Percentiles rank a stretch among this genome's conserved stretches.
These are phyloP conservation scores for Aspergillus japonicus DNA, from an alignment of 2,329 filamentous ascomycete species.

Conservation along the genomic window DNA sequence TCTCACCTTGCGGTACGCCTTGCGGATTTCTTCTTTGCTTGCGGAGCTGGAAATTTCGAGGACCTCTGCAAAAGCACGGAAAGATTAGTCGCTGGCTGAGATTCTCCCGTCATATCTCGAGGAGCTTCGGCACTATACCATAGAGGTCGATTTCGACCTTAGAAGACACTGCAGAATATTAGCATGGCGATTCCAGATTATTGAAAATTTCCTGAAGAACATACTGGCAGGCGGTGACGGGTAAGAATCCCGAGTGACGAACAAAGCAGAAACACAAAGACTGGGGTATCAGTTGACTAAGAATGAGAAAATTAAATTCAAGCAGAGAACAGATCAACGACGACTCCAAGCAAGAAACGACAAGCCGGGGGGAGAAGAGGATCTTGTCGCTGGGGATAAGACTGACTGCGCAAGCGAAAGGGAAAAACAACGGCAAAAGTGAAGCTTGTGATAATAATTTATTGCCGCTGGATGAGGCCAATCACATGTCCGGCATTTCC, in stretches of 20 bases:
- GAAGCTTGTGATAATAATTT: conserved; percentile 3
- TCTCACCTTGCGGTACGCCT: conserved; percentile 88
- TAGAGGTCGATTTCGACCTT: conserved; percentile 58
- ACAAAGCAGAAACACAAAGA: not conserved
- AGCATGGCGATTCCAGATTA: conserved; percentile 10
- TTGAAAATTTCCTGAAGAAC: conserved; percentile 3
- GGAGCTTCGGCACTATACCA: conserved; percentile 45
- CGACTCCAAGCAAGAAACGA: not conserved
- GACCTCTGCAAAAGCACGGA: conserved; percentile 58
- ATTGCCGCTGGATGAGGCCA: conserved; percentile 1
- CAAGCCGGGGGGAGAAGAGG: not conserved
- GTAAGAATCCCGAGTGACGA: not conserved
- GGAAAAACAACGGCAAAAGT: conserved; percentile 1
- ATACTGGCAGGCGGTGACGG: conserved; percentile 16
- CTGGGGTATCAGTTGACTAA: not conserved
- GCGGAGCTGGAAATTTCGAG: conserved; percentile 72
- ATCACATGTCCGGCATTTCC: not conserved
- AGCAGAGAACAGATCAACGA: not conserved
- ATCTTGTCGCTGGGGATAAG: not conserved
- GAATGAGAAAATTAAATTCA: not conserved
- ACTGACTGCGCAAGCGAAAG: not conserved
- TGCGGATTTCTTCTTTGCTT: conserved; percentile 80
- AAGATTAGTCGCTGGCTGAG: conserved; percentile 7
- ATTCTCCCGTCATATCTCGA: not conserved
- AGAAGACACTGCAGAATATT: conserved; percentile 14